phyloP scores from a whole-genome alignment of 495 filamentous ascomycete species.

The Astrocystis sublimbata region DNA sequence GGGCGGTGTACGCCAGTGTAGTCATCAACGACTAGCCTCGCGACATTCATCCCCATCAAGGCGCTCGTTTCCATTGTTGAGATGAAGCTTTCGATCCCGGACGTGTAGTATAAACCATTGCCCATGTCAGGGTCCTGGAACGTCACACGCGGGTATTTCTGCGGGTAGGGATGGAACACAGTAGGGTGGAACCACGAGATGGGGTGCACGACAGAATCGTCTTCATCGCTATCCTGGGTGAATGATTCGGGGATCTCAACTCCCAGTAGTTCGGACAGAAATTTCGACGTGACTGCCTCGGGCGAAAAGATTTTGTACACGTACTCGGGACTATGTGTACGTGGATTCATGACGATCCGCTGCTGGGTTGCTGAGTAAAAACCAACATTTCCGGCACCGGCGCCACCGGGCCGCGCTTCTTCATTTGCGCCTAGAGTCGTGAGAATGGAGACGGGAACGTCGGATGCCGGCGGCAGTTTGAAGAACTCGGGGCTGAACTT shows the following conservation, averaged over 20 bases:
- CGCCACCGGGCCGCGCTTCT: conserved; percentile 42
- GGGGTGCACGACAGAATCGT: conserved; percentile 36
- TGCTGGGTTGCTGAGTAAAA: conserved; percentile 91
- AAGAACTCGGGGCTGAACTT: conserved; percentile 70
- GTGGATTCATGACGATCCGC: conserved; percentile 59
- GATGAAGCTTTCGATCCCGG: conserved; percentile 92
- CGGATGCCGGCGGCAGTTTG: conserved; percentile 52
- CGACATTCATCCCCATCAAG: conserved; percentile 94
- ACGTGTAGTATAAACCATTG: conserved; percentile 79
- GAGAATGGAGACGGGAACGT: conserved; percentile 70
- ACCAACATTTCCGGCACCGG: conserved; percentile 59
- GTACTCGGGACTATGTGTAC: conserved; percentile 61
- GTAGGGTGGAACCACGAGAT: conserved; percentile 76
- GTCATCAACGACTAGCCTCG: conserved; percentile 71
- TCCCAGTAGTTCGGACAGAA: conserved; percentile 59
- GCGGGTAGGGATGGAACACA: conserved; percentile 82
- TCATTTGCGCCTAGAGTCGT: conserved; percentile 74
- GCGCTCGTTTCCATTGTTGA: conserved; percentile 98
- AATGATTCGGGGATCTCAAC: conserved; percentile 42
- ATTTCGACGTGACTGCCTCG: conserved; percentile 59
- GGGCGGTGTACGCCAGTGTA: conserved; percentile 18
- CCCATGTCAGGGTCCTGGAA: conserved; percentile 81
- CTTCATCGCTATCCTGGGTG: conserved; percentile 12
- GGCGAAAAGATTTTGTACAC: conserved; percentile 98
- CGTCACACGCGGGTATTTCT: conserved; percentile 75